These are phyloP conservation scores for Saccharomyces pastorianus DNA, from an alignment of 1,139 yeast species.

Conservation along the genomic window DNA sequence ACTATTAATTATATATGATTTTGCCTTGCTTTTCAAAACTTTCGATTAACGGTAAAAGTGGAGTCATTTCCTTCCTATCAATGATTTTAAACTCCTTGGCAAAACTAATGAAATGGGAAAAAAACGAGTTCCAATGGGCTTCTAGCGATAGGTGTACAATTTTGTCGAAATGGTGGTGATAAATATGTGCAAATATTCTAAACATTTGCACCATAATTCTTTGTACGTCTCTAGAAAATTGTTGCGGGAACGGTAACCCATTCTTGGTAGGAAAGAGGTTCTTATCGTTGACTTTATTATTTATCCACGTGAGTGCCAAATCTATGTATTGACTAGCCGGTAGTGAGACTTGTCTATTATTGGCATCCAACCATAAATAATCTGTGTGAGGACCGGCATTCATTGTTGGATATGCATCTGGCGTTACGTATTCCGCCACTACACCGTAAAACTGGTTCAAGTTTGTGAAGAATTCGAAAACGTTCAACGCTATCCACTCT, in stretches of 20 bases:
- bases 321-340: conserved; percentile 94
- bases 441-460: conserved; percentile 83
- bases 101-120: conserved; percentile 89
- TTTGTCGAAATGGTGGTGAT: conserved; percentile 89
- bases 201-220: conserved; percentile 89
- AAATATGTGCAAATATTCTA: conserved; percentile 92
- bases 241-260: conserved; percentile 90
- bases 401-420: conserved; percentile 88
- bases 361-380: conserved; percentile 82
- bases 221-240: conserved; percentile 72
- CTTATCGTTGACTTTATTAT: conserved; percentile 80
- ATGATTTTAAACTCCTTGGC: conserved; percentile 75
- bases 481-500: conserved; percentile 92
- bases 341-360: conserved; percentile 66
- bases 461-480: conserved; percentile 82
- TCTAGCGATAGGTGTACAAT: conserved; percentile 82
- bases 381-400: conserved; percentile 90
- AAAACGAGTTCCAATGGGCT: conserved; percentile 97
- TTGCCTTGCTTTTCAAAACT: conserved; percentile 81
- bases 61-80: conserved; percentile 72
- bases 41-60: conserved; percentile 68
- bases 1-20: conserved; percentile 34
- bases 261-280: conserved; percentile 84
- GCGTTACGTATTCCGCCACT: conserved; percentile 79
- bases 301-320: conserved; percentile 84